Evolutionary conservation across 805 yeast species (phyloP), one percentile per base, ranked within the genome.

Genomic region (Barnettozyma siamensis): DNA sequence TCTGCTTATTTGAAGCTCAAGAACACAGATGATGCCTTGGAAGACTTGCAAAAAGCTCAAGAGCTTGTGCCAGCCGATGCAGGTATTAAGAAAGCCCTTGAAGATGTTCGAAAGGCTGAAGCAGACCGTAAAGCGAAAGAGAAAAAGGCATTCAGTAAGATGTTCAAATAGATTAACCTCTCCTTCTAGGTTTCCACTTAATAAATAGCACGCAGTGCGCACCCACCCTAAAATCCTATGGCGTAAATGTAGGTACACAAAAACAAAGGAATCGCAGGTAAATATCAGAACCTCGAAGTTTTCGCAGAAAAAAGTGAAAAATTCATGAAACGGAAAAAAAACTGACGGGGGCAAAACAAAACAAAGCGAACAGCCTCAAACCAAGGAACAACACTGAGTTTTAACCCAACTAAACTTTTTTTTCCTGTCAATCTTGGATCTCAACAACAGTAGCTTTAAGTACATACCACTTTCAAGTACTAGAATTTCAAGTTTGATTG

Each of bases 141-240:
- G 55, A 83, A 78, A 66, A 81, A 80, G 52, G 86, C 88, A 1
- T 73, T 80, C 67, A 68, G 85, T 41, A 84, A 83, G 59, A 78
- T 84, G 68, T 85, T 85, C 50, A 40, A 53, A 5, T 64, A 50
- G 42, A 20, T 9, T 33, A 28, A 24, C 19, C 16, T 19, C 18
- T 16, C 16, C 16, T 5, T 10, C 26, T 23, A 23, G 26, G 10
- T 7, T 23, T 23, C 26, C 10, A 23, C 26, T 23, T n/a, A n/a
- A n/a, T n/a, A n/a, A n/a, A n/a, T n/a, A n/a, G n/a, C n/a, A n/a
- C n/a, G n/a, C n/a, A n/a, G n/a, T n/a, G n/a, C n/a, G n/a, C n/a
- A n/a, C n/a, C n/a, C n/a, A n/a, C n/a, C n/a, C n/a, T n/a, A n/a
- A n/a, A n/a, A n/a, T n/a, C n/a, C n/a, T 21, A 9, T 21, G 3